phyloP scores from a whole-genome alignment of 352 stramenopile genomes.

The Phytopythium vexans region DNA sequence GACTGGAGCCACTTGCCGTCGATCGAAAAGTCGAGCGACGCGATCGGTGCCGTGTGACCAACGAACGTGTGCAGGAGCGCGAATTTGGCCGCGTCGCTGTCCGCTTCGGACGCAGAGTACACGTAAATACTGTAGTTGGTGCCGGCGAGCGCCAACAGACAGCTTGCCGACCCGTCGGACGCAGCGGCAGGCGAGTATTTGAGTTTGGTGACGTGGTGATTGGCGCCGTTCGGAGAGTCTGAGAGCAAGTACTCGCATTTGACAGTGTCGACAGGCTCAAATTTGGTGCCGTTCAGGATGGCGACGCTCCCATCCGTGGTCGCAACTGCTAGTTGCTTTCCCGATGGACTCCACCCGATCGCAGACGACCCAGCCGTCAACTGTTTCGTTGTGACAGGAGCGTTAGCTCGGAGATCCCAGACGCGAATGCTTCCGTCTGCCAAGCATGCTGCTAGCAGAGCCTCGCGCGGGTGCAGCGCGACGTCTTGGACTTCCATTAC shows the following conservation, averaged over 20 bases:
- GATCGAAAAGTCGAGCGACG: constrained; percentile 65
- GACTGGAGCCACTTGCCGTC: constrained; percentile 65
- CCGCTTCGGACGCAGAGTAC: constrained; percentile 21
- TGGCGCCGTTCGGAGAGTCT: background rate
- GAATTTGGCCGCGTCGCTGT: constrained; percentile 14
- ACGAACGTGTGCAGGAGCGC: constrained; percentile 54
- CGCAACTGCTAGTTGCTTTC: constrained; percentile 40
- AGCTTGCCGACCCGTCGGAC: constrained; percentile 10
- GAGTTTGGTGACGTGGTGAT: constrained; percentile 17
- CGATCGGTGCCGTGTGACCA: constrained; percentile 60
- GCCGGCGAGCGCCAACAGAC: constrained; percentile 41
- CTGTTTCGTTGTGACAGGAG: constrained; percentile 15
- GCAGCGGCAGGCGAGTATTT: constrained; percentile 37
- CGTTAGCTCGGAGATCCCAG: constrained; percentile 38
- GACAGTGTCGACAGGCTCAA: constrained; percentile 19
- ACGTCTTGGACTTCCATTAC: constrained; percentile 23
- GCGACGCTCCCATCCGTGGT: constrained; percentile 30
- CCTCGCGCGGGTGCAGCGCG: constrained; percentile 34
- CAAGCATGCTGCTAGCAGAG: constrained; percentile 37
- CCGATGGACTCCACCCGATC: constrained; percentile 38
- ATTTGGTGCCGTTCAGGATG: constrained; percentile 31
- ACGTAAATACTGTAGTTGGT: constrained; percentile 81
- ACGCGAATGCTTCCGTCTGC: constrained; percentile 30
- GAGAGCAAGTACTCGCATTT: constrained; percentile 6
- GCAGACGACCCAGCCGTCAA: constrained; percentile 16